These are phyloP conservation scores for Tritrichomonas foetus DNA, from an alignment of 208 protist species.

Conservation along the genomic window DNA sequence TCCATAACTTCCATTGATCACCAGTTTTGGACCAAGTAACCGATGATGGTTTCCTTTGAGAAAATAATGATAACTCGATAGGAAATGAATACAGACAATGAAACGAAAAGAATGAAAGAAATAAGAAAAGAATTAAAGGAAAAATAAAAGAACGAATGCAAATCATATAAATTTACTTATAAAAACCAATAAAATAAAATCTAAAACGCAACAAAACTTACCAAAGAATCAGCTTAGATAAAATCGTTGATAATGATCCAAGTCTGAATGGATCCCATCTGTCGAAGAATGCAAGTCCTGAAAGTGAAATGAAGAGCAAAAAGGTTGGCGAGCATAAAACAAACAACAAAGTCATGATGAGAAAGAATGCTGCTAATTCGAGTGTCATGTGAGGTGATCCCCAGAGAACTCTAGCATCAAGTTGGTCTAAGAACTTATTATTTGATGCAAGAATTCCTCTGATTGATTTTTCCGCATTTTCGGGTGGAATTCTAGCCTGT, in stretches of 20 bases:
- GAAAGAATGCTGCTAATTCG: background rate
- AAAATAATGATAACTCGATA: too few relatives aligned
- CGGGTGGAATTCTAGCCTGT: too few relatives aligned
- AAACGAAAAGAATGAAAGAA: too few relatives aligned
- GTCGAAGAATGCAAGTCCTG: background rate
- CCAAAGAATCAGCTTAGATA: conserved; percentile 13
- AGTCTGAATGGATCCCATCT: conserved; percentile 6
- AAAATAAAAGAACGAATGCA: too few relatives aligned
- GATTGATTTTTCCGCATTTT: background rate
- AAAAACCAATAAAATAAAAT: too few relatives aligned
- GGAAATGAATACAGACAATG: too few relatives aligned
- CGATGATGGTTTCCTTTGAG: too few relatives aligned
- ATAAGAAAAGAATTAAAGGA: too few relatives aligned
- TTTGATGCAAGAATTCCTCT: background rate
- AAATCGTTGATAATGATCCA: background rate
- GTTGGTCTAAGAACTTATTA: background rate
- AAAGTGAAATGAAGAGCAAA: background rate
- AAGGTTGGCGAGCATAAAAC: background rate
- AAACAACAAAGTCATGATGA: background rate
- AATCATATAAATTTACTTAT: too few relatives aligned
- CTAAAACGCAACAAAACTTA: background rate
- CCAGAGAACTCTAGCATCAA: background rate
- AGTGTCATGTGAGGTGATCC: background rate
- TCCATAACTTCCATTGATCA: too few relatives aligned
- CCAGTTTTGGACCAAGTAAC: too few relatives aligned